Conservation (phyloP, 441 rosid genomes). For the Syzygium syzygioides region DNA sequence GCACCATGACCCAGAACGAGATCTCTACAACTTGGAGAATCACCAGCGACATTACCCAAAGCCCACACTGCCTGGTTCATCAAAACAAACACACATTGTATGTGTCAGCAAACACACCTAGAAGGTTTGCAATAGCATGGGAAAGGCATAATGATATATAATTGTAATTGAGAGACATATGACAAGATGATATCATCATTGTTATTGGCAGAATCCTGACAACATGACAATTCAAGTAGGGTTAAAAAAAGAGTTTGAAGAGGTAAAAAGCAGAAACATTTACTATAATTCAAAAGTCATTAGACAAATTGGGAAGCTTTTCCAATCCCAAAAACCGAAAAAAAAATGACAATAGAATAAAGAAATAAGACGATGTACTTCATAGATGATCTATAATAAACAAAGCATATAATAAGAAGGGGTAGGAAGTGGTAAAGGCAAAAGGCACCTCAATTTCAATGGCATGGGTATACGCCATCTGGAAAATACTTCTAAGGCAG, state of each 20-base stretch:
- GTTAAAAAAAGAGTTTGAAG: background rate
- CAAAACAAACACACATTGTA: background rate
- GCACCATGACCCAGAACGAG: slow-evolving; percentile 30
- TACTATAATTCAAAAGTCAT: background rate
- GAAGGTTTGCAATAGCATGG: background rate
- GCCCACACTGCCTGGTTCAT: slow-evolving; percentile 32
- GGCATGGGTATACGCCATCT: background rate
- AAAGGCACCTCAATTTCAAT: background rate
- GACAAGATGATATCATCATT: background rate
- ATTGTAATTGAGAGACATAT: background rate
- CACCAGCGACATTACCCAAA: slow-evolving; percentile 36
- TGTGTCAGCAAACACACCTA: background rate
- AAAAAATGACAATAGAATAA: background rate
- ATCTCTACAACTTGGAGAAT: slow-evolving; percentile 30
- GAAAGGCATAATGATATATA: background rate
- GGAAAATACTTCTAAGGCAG: background rate
- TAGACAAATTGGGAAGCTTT: background rate
- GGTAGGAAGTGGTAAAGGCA: background rate
- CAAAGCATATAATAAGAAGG: background rate
- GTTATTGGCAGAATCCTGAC: background rate
- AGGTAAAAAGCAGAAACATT: background rate
- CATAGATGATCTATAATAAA: background rate
- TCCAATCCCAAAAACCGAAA: background rate
- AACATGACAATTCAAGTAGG: background rate
- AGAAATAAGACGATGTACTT: background rate